Evolutionary conservation across 179 eudicot genomes (phyloP), one percentile per base, ranked within the genome.

Genomic region (Spinacia oleracea): DNA sequence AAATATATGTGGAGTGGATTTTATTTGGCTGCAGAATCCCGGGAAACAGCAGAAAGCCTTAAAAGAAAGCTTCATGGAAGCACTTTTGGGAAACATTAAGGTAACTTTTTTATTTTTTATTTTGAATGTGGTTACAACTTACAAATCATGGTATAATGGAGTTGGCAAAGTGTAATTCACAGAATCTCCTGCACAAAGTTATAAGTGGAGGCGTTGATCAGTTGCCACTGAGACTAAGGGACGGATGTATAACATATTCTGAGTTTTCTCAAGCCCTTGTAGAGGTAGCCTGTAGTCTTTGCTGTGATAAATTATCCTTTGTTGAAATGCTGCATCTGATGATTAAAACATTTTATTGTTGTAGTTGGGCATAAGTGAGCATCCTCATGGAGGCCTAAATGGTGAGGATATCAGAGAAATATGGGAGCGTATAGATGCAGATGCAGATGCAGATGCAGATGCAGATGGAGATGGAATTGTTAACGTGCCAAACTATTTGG

Each of bases 21-120:
- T 93, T 79, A 90, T 93, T 83, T 93, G 98, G 98, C 91, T 93
- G 73, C 91, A 87, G 42, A 93, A 93, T 78, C 97, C 97, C 50
- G 88, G 85, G 43, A 88, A 78, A 76, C 69, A 79, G 63, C 83
- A 87, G 65, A 89, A 92, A 83, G 78, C 88, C 79, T 89, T 93
- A 15, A 90, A 88, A 84, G 87, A 89, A 74, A 90, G 94, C 79
- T 93, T 91, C 88, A 80, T 86, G 51, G 94, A 90, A 76, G 93
- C 98, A 23, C 88, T 93, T 50, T 86, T 91, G 56, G 90, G 97
- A 53, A 90, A 88, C 85, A 85, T 93, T 56, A 93, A 89, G 94
- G 98, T 91, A 76, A 48, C 1, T 69, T 67, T 51, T 18, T n/a
- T n/a, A n/a, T n/a, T n/a, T n/a, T n/a, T n/a, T n/a, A n/a, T n/a